These are phyloP conservation scores for Cyberlindnera amylophila DNA, from an alignment of 805 yeast species.

Conservation along the genomic window DNA sequence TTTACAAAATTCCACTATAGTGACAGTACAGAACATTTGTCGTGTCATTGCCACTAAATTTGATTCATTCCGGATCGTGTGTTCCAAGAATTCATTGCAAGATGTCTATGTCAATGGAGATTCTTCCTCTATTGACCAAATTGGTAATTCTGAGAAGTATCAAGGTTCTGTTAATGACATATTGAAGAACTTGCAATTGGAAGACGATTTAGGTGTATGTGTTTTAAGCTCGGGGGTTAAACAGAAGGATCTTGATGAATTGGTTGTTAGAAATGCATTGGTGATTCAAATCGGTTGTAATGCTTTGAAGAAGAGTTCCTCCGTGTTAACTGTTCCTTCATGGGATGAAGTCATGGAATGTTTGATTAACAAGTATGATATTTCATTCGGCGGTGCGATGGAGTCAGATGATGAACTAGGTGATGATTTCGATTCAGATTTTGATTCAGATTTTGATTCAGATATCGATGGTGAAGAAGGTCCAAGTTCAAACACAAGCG, in stretches of 20 bases:
- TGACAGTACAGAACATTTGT: conserved; percentile 21
- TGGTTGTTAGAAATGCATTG: conserved; percentile 18
- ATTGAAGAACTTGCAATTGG: not conserved
- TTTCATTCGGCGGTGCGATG: conserved; percentile 12
- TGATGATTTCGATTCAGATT: conserved; percentile 14
- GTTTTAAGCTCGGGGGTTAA: conserved; percentile 15
- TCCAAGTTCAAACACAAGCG: conserved; percentile 1
- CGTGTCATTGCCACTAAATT: conserved; percentile 19
- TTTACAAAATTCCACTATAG: conserved; percentile 4
- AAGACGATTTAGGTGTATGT: conserved; percentile 12
- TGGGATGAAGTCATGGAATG: conserved; percentile 28
- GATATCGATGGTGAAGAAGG: conserved; percentile 17
- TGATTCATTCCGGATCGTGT: conserved; percentile 13
- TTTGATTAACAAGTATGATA: conserved; percentile 15
- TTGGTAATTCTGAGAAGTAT: conserved; percentile 2
- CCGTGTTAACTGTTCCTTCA: conserved; percentile 6
- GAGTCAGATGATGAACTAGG: conserved; percentile 17
- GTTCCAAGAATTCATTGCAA: conserved; percentile 9
- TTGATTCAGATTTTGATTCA: conserved; percentile 16
- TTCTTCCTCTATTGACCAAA: conserved; percentile 1
- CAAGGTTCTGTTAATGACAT: conserved; percentile 1
- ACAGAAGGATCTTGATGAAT: conserved; percentile 1
- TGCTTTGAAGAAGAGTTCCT: not conserved
- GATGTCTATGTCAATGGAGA: conserved; percentile 10
- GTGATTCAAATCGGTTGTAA: conserved; percentile 12